phyloP scores from a whole-genome alignment of 768 basidiomycete genomes.

The Auriscalpium microsporum region DNA sequence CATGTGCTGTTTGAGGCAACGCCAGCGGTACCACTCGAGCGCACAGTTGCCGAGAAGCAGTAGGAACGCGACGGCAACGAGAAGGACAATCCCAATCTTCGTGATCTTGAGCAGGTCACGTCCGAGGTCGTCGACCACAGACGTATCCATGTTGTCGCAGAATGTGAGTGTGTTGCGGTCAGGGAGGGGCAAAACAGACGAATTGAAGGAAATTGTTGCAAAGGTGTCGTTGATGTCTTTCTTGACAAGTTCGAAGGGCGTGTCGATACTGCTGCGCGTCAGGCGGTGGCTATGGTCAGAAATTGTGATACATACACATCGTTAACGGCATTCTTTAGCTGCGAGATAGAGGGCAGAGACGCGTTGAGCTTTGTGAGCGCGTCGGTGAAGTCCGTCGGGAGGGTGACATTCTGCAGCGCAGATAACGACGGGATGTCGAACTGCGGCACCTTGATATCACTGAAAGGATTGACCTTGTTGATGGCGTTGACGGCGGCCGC shows the following conservation, averaged over 20 bases:
- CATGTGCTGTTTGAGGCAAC: slow-evolving; percentile 55
- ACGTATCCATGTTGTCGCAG: slow-evolving; percentile 72
- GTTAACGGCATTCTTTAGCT: slow-evolving; percentile 62
- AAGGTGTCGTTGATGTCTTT: slow-evolving; percentile 87
- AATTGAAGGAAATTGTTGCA: slow-evolving; percentile 58
- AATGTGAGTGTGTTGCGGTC: slow-evolving; percentile 59
- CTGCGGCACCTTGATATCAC: slow-evolving; percentile 58
- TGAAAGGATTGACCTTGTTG: slow-evolving; percentile 72
- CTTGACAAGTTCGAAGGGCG: slow-evolving; percentile 83
- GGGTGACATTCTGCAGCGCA: slow-evolving; percentile 65
- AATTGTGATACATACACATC: slow-evolving; percentile 44
- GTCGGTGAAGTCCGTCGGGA: slow-evolving; percentile 71
- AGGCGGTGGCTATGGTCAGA: background rate
- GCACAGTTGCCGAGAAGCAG: slow-evolving; percentile 66
- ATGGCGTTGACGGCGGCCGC: slow-evolving; percentile 52
- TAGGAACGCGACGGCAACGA: slow-evolving; percentile 63
- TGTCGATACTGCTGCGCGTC: slow-evolving; percentile 49
- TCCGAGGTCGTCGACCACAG: slow-evolving; percentile 80
- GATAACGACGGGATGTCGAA: slow-evolving; percentile 70
- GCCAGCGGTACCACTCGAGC: slow-evolving; percentile 88
- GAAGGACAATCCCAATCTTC: slow-evolving; percentile 69
- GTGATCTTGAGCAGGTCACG: slow-evolving; percentile 70
- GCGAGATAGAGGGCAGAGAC: slow-evolving; percentile 69
- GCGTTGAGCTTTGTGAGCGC: slow-evolving; percentile 69
- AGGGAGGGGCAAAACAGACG: slow-evolving; percentile 71